phyloP scores from a whole-genome alignment of 345 rosid genomes.

The Combretum micranthum region DNA sequence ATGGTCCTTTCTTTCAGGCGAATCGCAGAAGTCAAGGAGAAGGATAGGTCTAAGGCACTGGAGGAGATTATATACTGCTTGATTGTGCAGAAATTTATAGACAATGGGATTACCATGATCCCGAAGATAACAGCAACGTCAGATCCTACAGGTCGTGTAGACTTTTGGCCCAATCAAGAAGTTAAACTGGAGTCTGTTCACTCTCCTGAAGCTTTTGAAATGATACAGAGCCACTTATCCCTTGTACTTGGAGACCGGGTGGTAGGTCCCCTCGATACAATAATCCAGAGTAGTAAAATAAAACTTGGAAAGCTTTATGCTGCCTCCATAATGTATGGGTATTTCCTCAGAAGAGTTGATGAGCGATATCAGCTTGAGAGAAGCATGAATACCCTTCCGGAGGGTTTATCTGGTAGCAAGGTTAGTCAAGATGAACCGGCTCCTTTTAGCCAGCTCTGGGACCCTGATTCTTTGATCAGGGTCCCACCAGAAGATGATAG shows the following conservation, averaged over 20 bases:
- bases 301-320: conserved; percentile 88
- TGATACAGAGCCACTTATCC: conserved; percentile 85
- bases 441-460: conserved; percentile 55
- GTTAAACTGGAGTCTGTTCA: conserved; percentile 76
- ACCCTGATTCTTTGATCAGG: conserved; percentile 61
- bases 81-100: conserved; percentile 68
- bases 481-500: conserved; percentile 38
- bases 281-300: conserved; percentile 75
- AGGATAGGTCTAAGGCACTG: conserved; percentile 52
- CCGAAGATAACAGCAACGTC: conserved; percentile 57
- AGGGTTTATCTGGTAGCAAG: conserved; percentile 35
- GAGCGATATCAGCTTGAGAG: conserved; percentile 85
- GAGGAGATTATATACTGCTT: conserved; percentile 84
- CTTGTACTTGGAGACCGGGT: conserved; percentile 65
- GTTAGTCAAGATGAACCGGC: conserved; percentile 34
- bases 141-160: conserved; percentile 75
- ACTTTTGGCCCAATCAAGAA: conserved; percentile 95
- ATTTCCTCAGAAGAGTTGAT: conserved; percentile 86
- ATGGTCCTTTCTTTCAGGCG: conserved; percentile 39
- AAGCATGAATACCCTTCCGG: conserved; percentile 74
- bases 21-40: conserved; percentile 79
- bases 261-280: conserved; percentile 65
- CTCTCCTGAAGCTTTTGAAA: conserved; percentile 86
- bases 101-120: conserved; percentile 62
- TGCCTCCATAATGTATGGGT: conserved; percentile 89